A percentile compares a stretch with the other conserved stretches of the same genome.
These are phyloP conservation scores for Tephrocybe sp. DNA, from an alignment of 768 basidiomycete genomes.

Conservation along the genomic window DNA sequence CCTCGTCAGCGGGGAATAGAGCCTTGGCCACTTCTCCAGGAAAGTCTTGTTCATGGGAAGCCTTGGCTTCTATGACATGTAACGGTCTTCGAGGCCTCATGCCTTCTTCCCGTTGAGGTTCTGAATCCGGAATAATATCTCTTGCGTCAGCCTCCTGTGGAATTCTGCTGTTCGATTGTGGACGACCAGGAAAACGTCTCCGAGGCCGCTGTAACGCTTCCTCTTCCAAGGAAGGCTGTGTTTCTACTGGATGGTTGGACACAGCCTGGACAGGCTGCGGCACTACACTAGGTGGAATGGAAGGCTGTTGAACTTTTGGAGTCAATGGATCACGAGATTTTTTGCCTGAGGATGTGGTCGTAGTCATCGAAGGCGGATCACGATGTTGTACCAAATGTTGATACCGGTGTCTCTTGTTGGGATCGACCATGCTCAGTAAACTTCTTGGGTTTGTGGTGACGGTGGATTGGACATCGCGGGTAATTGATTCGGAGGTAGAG, in stretches of 20 bases:
- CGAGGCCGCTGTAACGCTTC: constrained; percentile 7
- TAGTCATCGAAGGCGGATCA: not conserved
- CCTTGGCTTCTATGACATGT: constrained; percentile 25
- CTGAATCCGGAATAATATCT: constrained; percentile 65
- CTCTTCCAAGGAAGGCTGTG: constrained; percentile 19
- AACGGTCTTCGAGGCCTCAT: not conserved
- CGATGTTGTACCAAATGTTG: constrained; percentile 9
- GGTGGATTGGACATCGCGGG: not conserved
- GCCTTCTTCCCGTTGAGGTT: constrained; percentile 39
- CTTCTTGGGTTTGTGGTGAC: constrained; percentile 11
- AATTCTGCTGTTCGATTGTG: not conserved
- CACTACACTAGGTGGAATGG: not conserved
- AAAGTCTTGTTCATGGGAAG: constrained; percentile 12
- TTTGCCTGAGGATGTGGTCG: not conserved
- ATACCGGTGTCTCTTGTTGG: constrained; percentile 27
- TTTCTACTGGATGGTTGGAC: constrained; percentile 17
- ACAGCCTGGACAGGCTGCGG: not conserved
- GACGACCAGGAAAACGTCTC: constrained; percentile 5
- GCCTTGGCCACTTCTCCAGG: not conserved
- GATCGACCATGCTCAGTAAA: constrained; percentile 26
- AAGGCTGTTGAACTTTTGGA: not conserved
- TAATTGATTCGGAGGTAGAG: constrained; percentile 2
- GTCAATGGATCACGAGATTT: not conserved
- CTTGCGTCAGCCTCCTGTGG: constrained; percentile 28
- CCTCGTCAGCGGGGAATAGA: constrained; percentile 22